These are phyloP conservation scores for Hypoxylon perforatum DNA, from an alignment of 495 filamentous ascomycete genomes.

Conservation along the genomic window DNA sequence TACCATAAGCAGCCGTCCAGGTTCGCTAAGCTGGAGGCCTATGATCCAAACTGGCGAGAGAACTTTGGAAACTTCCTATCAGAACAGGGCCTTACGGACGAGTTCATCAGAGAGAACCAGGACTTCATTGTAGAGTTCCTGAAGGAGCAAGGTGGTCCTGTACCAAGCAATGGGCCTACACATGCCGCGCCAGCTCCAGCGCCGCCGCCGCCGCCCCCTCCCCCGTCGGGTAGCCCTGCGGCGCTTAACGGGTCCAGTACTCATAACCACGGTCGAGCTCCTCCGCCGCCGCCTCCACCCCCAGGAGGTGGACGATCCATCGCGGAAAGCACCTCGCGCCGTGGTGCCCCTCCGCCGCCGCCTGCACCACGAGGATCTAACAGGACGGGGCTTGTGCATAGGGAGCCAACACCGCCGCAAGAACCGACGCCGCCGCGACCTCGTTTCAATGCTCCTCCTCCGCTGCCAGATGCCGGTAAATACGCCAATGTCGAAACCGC, in stretches of 20 bases:
- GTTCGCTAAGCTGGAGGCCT: conserved; percentile 78
- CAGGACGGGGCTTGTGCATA: conserved; percentile 52
- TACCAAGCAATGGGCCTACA: conserved; percentile 21
- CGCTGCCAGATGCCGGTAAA: conserved; percentile 86
- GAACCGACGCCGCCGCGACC: conserved; percentile 66
- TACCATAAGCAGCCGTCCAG: conserved; percentile 53
- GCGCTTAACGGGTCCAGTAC: conserved; percentile 16
- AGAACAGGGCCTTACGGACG: conserved; percentile 89
- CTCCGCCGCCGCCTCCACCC: conserved; percentile 67
- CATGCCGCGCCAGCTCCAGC: conserved; percentile 56
- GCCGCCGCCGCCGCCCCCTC: conserved; percentile 66
- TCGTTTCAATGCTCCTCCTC: conserved; percentile 84
- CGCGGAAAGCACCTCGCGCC: conserved; percentile 42
- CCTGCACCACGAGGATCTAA: conserved; percentile 75
- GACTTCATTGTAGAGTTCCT: conserved; percentile 96
- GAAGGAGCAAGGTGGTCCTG: conserved; percentile 71
- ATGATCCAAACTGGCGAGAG: conserved; percentile 86
- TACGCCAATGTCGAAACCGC: conserved; percentile 69
- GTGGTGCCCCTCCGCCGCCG: conserved; percentile 76
- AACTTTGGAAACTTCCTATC: conserved; percentile 81
- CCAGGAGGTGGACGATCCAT: conserved; percentile 77
- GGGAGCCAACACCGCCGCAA: conserved; percentile 67
- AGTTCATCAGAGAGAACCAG: conserved; percentile 89
- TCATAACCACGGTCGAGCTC: conserved; percentile 55
- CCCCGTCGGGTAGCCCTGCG: conserved; percentile 48